Percentiles rank a stretch among this genome's conserved stretches.
These are phyloP conservation scores for Aurantiochytrium sp. DNA, from an alignment of 108 stramenopile genomes.

Conservation along the genomic window DNA sequence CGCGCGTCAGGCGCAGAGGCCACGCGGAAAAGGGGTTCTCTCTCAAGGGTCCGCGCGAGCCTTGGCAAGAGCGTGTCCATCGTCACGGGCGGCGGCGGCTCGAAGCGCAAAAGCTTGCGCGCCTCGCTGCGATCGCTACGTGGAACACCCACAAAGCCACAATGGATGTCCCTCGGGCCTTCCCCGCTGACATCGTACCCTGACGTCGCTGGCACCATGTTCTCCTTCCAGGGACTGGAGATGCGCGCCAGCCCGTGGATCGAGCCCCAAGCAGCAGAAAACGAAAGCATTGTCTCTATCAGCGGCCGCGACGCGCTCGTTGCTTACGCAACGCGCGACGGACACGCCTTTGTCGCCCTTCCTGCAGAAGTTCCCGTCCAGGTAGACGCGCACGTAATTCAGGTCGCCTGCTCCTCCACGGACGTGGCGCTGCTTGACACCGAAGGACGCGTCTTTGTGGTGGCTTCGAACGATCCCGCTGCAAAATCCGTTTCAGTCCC, in stretches of 20 bases:
- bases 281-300: not conserved
- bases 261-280: not conserved
- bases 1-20: not conserved
- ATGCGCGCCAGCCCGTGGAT: not conserved
- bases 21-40: not conserved
- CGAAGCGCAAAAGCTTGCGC: not conserved
- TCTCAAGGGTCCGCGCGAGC: not conserved
- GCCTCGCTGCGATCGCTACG: not conserved
- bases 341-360: not conserved
- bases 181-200: not conserved
- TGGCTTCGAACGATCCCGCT: not conserved
- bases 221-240: not conserved
- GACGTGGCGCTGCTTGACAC: constrained; percentile 36
- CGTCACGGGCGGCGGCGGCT: not conserved
- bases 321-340: not conserved
- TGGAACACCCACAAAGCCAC: not conserved
- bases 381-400: not conserved
- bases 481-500: not conserved
- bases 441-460: constrained; percentile 27
- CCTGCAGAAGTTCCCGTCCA: not conserved
- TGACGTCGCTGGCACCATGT: not conserved
- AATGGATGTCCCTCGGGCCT: not conserved
- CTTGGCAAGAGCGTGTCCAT: not conserved
- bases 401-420: constrained; percentile 39
- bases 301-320: not conserved